Evolutionary conservation across 2,329 filamentous ascomycete genomes (phyloP).

Genomic region (Aureobasidium sp.): DNA sequence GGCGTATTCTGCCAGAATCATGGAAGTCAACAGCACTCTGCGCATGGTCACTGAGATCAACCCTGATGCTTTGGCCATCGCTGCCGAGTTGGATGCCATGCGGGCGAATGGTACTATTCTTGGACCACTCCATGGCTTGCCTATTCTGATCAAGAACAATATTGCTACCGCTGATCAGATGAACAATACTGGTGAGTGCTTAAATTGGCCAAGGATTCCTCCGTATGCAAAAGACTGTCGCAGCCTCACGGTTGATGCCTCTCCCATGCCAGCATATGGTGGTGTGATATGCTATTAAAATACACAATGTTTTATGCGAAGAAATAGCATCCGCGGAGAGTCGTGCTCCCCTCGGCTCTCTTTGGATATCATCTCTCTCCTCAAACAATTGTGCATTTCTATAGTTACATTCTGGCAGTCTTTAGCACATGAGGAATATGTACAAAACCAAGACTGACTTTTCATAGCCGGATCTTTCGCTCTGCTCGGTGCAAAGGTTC

Average conservation of each 20-base stretch:
- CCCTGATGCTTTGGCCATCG: conserved; percentile 39
- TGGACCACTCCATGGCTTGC: conserved; percentile 57
- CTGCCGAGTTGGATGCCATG: conserved; percentile 27
- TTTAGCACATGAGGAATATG: too few relatives aligned
- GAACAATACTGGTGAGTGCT: conserved; percentile 47
- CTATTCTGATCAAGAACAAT: conserved; percentile 61
- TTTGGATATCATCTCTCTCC: too few relatives aligned
- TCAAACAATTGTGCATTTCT: too few relatives aligned
- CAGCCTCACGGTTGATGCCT: too few relatives aligned
- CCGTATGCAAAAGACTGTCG: too few relatives aligned
- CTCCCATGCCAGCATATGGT: too few relatives aligned
- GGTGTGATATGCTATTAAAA: too few relatives aligned
- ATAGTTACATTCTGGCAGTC: too few relatives aligned
- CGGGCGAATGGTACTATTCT: conserved; percentile 40
- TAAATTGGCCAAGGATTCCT: not conserved
- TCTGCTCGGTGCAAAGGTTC: conserved; percentile 52
- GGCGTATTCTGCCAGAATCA: conserved; percentile 46
- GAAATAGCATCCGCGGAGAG: too few relatives aligned
- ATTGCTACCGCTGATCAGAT: conserved; percentile 57
- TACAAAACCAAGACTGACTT: not conserved
- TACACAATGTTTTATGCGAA: too few relatives aligned
- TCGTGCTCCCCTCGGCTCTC: too few relatives aligned
- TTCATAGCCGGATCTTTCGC: conserved; percentile 53
- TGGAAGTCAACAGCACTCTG: conserved; percentile 47
- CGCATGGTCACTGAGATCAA: conserved; percentile 50